A percentile compares a stretch with the other conserved stretches of the same genome.
These are phyloP conservation scores for Myxozyma geophila DNA, from an alignment of 805 yeast genomes.

Conservation along the genomic window DNA sequence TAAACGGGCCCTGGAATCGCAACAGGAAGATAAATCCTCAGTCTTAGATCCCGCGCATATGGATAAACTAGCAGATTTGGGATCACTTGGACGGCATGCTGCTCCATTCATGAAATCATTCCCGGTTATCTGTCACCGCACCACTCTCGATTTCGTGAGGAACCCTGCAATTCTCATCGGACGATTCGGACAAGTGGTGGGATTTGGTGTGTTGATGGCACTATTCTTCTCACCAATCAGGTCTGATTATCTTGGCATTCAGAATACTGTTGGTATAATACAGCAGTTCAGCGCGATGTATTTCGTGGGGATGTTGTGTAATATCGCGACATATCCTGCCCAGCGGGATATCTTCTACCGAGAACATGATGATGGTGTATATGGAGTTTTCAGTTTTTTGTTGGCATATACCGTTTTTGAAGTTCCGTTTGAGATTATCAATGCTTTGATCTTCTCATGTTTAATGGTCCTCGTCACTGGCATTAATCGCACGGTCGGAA, in stretches of 20 bases:
- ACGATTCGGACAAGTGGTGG: constrained; percentile 65
- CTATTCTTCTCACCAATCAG: constrained; percentile 68
- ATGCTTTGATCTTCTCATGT: constrained; percentile 61
- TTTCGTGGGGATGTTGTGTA: constrained; percentile 79
- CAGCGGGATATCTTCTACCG: constrained; percentile 78
- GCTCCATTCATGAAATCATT: constrained; percentile 47
- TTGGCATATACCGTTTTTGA: constrained; percentile 63
- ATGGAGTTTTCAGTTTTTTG: constrained; percentile 68
- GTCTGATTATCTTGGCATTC: constrained; percentile 54
- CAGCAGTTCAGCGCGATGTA: constrained; percentile 76
- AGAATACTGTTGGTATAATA: constrained; percentile 71
- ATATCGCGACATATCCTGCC: constrained; percentile 72
- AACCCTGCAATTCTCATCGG: constrained; percentile 65
- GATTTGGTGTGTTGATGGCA: constrained; percentile 67
- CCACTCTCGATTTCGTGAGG: constrained; percentile 52
- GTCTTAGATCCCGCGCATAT: background rate
- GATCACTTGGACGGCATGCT: constrained; percentile 44
- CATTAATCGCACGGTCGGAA: constrained; percentile 65
- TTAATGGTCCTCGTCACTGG: constrained; percentile 74
- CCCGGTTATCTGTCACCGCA: constrained; percentile 47
- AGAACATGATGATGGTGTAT: constrained; percentile 74
- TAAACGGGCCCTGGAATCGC: background rate
- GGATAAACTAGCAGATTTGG: constrained; percentile 34
- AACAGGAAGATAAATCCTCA: background rate
- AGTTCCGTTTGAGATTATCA: constrained; percentile 67